Evolutionary conservation across 2,329 filamentous ascomycete genomes (phyloP), one percentile per base, ranked within the genome.

Genomic region (Cyphellophora attinorum): DNA sequence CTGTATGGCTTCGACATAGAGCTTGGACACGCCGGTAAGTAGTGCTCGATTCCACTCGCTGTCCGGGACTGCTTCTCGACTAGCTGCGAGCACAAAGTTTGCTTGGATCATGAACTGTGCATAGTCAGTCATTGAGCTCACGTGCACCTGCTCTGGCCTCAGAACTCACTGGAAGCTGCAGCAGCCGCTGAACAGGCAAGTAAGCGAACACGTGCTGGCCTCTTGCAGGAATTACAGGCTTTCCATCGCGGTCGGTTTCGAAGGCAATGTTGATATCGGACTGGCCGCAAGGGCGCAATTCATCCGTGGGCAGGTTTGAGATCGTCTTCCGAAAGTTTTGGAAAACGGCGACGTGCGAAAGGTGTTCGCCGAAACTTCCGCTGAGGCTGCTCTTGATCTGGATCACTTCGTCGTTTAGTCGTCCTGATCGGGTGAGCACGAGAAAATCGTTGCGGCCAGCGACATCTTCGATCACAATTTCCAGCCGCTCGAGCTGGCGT

Each of bases 191-290:
- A 15, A 42, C 34, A 25, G 40, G 40, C 31, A 42, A 29, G 34
- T 29, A 42, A 5, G 40, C 40, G 12, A 39, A 42, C 15, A 40
- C 31, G 29, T 21, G 37, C 34, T 42, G 37, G 10, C 40, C 40
- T 14, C 27, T 12, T 30, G 10, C 12, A 13, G 8, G 6, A 16
- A 40, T 28, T 31, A 17, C 12, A 5, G 40, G 37, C 15, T 19
- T 13, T 18, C 27, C 25, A 31, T 33, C 17, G 16, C 34, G 25
- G n/a, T 25, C 13, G 29, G 19, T 18, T 13, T 33, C 33, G 14
- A 42, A 25, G 12, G 37, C 33, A 27, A 42, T 34, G 14, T 16
- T 40, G 37, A 42, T 15, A 23, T 13, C 34, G 12, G 40, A 39
- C 11, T 16, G 30, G 13, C 14, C 16, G 19, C 28, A 12, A 8